These are phyloP conservation scores for Panellus pusillus DNA, from an alignment of 768 basidiomycete genomes.

Conservation along the genomic window DNA sequence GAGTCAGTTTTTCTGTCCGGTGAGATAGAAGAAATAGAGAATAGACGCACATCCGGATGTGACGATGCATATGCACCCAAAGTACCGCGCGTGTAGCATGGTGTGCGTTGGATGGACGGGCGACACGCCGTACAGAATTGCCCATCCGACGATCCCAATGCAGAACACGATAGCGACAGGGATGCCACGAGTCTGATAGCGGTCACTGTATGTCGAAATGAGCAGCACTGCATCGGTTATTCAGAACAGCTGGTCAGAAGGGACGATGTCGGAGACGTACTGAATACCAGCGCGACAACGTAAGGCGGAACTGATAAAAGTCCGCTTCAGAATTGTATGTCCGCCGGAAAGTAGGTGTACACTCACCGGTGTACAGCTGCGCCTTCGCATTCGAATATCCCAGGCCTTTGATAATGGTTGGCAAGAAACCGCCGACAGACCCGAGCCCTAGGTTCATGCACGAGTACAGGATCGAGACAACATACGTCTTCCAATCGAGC, in stretches of 20 bases:
- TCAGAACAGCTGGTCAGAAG: neutral
- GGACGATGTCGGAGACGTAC: neutral
- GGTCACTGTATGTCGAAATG: slow-evolving; percentile 9
- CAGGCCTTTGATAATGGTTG: slow-evolving; percentile 15
- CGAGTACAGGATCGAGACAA: slow-evolving; percentile 2
- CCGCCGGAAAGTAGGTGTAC: neutral
- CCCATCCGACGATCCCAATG: slow-evolving; percentile 12
- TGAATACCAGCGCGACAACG: slow-evolving; percentile 14
- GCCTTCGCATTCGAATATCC: slow-evolving; percentile 13
- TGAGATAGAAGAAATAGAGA: neutral
- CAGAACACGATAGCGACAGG: slow-evolving; percentile 8
- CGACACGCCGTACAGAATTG: slow-evolving; percentile 3
- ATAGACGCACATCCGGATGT: slow-evolving; percentile 8
- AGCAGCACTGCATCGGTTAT: slow-evolving; percentile 4
- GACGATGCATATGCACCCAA: slow-evolving; percentile 14
- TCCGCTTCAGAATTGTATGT: neutral
- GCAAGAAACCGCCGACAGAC: slow-evolving; percentile 8
- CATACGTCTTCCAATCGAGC: slow-evolving; percentile 15
- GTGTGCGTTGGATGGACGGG: neutral
- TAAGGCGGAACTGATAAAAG: slow-evolving; percentile 10
- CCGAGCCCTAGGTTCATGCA: slow-evolving; percentile 17
- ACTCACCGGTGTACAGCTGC: slow-evolving; percentile 13
- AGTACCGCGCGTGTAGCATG: slow-evolving; percentile 4
- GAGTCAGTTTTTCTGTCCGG: neutral
- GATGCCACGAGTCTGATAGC: slow-evolving; percentile 8